Base-by-base conservation (phyloP, 805 yeast genomes). In the Saturnispora besseyi region DNA sequence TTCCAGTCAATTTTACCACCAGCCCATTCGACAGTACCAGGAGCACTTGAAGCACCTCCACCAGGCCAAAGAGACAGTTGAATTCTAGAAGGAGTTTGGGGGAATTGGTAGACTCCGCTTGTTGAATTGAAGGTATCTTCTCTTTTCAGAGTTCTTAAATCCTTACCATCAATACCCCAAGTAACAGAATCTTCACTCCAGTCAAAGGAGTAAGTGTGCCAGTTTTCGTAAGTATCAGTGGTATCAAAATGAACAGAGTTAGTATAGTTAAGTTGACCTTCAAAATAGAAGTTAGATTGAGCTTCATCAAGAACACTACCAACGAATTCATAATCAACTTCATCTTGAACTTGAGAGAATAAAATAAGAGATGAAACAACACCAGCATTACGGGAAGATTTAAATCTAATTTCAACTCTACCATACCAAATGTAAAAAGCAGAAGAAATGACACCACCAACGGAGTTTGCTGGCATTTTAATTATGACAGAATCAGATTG, bases 1-100 rank as follows among this genome's bases (percentile, higher is more conserved):
- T 83, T 67, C 97, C 97, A 90, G 70, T 87, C 73, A 53, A 90
- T 79, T 29, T 55, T 71, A 69, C 97, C 97, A 68, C 96, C 96
- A 34, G 96, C 86, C 90, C 90, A 89, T 51, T 74, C 84, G 53
- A 77, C 72, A 12, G 89, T 83, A 72, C 90, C 90, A 28, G 59
- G 55, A 22, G 76, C 77, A 30, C 71, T 59, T 9, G 75, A 54
- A 53, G 68, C 73, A 65, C 89, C 90, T 65, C 89, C 90, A 70
- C 78, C 90, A 2, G 91, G 88, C 91, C 91, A 84, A 51, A 84
- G 62, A 4, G 90, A 84, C 47, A 83, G 65, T 62, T 84, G 87
- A 44, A 89, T 68, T 60, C 84, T 72, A 46, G 87, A 68, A 10
- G 91, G 91, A 1, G 91, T 84, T 65, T 82, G 87, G 26, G 91